Percentiles rank a stretch among this genome's conserved stretches.
Evolutionary conservation across 805 yeast species (phyloP).

Genomic region (Kluyveromyces siamensis): DNA sequence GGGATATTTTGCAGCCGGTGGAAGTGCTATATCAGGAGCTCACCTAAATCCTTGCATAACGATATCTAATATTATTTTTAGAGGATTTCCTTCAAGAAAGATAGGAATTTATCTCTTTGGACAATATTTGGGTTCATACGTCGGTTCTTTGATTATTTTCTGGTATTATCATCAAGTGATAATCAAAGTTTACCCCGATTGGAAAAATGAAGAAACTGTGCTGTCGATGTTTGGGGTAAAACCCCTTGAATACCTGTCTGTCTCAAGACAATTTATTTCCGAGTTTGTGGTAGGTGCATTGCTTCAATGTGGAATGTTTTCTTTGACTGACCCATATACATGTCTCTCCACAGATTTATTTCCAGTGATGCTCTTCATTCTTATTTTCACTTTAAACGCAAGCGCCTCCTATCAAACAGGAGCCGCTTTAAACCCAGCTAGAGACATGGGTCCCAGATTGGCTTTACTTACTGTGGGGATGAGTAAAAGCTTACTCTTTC

Average conservation of each 20-base stretch:
- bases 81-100: constrained; percentile 44
- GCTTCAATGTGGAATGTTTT: constrained; percentile 38
- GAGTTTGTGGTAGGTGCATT: constrained; percentile 39
- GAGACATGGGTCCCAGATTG: constrained; percentile 47
- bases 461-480: constrained; percentile 42
- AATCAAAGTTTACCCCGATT: constrained; percentile 18
- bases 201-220: constrained; percentile 20
- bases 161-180: constrained; percentile 35
- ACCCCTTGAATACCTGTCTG: constrained; percentile 33
- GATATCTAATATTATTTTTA: constrained; percentile 36
- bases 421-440: constrained; percentile 44
- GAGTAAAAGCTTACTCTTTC: constrained; percentile 32
- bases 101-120: constrained; percentile 37
- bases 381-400: constrained; percentile 39
- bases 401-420: constrained; percentile 46
- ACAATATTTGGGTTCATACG: constrained; percentile 41
- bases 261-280: constrained; percentile 38
- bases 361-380: constrained; percentile 39
- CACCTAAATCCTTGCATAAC: constrained; percentile 50
- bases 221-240: constrained; percentile 41
- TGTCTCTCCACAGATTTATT: constrained; percentile 37
- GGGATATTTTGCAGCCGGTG: constrained; percentile 44
- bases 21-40: constrained; percentile 45
- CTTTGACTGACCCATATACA: constrained; percentile 44
- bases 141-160: constrained; percentile 38